A percentile compares a stretch with the other conserved stretches of the same genome.
Conservation (phyloP, 306 rosid genomes). For the Quercus agrifolia region DNA sequence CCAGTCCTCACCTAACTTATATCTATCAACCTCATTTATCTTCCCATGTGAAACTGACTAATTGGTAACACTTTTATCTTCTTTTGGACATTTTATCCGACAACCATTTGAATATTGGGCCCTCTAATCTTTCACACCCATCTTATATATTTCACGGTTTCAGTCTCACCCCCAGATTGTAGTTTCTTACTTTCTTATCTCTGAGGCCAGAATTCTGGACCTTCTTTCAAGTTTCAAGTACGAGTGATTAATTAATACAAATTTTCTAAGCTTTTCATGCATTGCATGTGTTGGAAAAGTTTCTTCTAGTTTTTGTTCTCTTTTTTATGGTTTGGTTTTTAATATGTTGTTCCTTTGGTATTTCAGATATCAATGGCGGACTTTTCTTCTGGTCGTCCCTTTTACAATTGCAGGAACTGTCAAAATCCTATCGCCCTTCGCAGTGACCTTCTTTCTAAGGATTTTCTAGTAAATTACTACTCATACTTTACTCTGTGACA, state of each 20-base stretch:
- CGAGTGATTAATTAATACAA: not conserved
- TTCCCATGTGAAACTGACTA: not conserved
- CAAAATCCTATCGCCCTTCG: not conserved
- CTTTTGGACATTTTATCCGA: not conserved
- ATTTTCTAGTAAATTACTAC: not conserved
- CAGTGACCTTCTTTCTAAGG: slow-evolving; percentile 7
- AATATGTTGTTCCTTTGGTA: not conserved
- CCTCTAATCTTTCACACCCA: not conserved
- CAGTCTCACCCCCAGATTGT: not conserved
- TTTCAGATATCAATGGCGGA: not conserved
- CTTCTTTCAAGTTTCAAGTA: not conserved
- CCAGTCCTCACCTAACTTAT: not conserved
- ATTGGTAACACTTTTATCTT: not conserved
- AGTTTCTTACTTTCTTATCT: not conserved
- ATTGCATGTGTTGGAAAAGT: not conserved
- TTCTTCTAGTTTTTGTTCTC: not conserved
- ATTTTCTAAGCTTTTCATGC: not conserved
- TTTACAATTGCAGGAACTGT: not conserved
- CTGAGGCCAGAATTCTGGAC: not conserved
- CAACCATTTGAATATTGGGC: not conserved
- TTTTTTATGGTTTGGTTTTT: not conserved
- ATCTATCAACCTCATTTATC: not conserved
- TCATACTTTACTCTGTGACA: not conserved
- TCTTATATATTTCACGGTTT: not conserved
- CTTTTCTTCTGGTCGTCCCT: not conserved